phyloP scores from a whole-genome alignment of 352 stramenopile species.

The Pythium phragmitis region DNA sequence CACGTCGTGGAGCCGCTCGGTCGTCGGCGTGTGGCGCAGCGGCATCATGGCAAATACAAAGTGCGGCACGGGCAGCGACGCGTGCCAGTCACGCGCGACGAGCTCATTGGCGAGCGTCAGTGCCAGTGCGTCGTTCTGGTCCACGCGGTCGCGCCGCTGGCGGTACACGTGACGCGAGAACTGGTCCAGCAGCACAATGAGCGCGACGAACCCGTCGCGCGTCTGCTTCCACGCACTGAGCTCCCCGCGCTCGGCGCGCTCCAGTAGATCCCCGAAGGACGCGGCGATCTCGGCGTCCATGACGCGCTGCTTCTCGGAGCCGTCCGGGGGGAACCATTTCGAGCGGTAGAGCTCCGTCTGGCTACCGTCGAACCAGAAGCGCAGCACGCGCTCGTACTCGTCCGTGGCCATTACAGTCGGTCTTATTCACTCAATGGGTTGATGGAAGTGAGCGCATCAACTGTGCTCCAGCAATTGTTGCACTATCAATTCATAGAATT shows the following conservation, averaged over 20 bases:
- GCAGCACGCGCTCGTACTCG: conserved; percentile 32
- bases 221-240: conserved; percentile 46
- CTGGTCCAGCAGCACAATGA: conserved; percentile 87
- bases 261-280: conserved; percentile 41
- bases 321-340: conserved; percentile 66
- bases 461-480: not conserved
- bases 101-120: conserved; percentile 48
- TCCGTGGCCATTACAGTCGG: not conserved
- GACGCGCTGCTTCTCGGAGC: conserved; percentile 44
- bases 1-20: conserved; percentile 49
- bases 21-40: conserved; percentile 75
- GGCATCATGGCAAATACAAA: conserved; percentile 89
- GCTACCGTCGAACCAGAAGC: conserved; percentile 67
- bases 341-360: conserved; percentile 44
- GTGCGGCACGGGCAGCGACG: conserved; percentile 41
- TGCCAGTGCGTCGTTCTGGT: conserved; percentile 48
- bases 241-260: conserved; percentile 42
- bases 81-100: conserved; percentile 49
- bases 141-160: conserved; percentile 27
- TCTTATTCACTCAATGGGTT: not conserved
- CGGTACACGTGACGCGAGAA: conserved; percentile 83
- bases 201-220: conserved; percentile 53
- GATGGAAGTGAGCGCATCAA: not conserved
- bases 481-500: not conserved
- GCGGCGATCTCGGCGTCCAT: conserved; percentile 43